phyloP scores from a whole-genome alignment of 768 basidiomycete genomes.

The Kwoniella shandongensis region DNA sequence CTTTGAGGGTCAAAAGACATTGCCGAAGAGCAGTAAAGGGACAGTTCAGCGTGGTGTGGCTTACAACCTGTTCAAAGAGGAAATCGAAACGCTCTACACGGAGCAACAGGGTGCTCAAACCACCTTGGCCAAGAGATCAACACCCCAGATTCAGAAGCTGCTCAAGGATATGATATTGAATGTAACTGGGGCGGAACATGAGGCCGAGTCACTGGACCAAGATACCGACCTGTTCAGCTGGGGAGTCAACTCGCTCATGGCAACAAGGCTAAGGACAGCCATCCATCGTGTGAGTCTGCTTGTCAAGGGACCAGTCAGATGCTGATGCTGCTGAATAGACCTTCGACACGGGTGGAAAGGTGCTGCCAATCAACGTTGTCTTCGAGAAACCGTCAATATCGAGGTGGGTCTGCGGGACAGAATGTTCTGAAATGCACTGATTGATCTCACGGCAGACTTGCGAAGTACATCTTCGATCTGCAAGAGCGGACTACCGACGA shows the following conservation, averaged over 20 bases:
- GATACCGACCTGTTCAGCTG: conserved; percentile 49
- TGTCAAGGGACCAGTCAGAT: neutral
- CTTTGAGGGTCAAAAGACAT: conserved; percentile 10
- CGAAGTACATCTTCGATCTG: conserved; percentile 30
- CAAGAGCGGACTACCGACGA: conserved; percentile 18
- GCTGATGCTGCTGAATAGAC: conserved; percentile 8
- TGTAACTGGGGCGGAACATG: conserved; percentile 5
- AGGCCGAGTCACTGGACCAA: conserved; percentile 12
- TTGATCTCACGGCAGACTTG: conserved; percentile 11
- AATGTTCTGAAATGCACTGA: neutral
- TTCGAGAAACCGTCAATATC: conserved; percentile 46
- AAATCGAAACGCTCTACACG: conserved; percentile 41
- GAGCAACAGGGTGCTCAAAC: neutral
- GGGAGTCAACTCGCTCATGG: conserved; percentile 51
- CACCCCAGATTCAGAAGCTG: conserved; percentile 19
- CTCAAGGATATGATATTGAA: conserved; percentile 11
- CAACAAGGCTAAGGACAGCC: conserved; percentile 38
- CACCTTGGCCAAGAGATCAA: conserved; percentile 8
- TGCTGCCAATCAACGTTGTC: conserved; percentile 43
- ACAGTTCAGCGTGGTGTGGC: conserved; percentile 51
- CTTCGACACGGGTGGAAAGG: conserved; percentile 25
- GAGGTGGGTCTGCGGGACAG: conserved; percentile 15
- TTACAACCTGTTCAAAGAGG: conserved; percentile 43
- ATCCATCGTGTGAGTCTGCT: conserved; percentile 34
- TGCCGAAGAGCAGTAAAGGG: conserved; percentile 53